Base-by-base conservation (phyloP, 352 stramenopile species). In the Phytophthora sp. region DNA sequence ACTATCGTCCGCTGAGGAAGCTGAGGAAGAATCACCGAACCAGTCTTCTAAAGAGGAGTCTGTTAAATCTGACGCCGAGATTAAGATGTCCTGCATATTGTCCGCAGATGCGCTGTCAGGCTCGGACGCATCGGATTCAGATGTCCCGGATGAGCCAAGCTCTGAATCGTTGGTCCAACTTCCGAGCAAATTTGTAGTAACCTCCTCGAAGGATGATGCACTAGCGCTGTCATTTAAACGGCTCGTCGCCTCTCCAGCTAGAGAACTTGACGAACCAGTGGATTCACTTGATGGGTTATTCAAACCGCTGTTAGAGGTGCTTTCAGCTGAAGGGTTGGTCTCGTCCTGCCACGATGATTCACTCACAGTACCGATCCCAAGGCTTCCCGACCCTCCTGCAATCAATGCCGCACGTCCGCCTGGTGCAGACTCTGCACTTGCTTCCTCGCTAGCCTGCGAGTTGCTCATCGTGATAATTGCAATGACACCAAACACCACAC, bases 401-500 rank as follows among this genome's bases (percentile, higher is more conserved):
- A 64, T 52, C n/a, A 46, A 54, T n/a, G n/a, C n/a, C 13, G 41
- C 44, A 13, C 46, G 46, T 24, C n/a, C 54, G n/a, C n/a, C n/a
- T n/a, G n/a, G n/a, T n/a, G n/a, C n/a, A n/a, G n/a, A n/a, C 34
- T 63, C 32, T 9, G 66, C 34, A 48, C 1, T 61, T 17, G 28
- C 43, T 21, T 34, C 27, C 9, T 59, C 43, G 15, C 5, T 48
- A 9, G 42, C 35, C 5, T 35, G 8, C 5, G 61, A 53, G 2
- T 28, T 28, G 9, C 45, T 46, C 5, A 68, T 20, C 15, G 37
- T 54, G 12, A 21, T 32, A 30, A 71, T 44, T 4, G 66, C 66
- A 37, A 75, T 72, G 27, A 69, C 49, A 20, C 61, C 61, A 23
- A 72, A 72, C 10, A 68, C 30, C 9, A 71, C 62, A 5, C 61